phyloP scores from a whole-genome alignment of 257 asterid species.

The Nicotiana otophora region DNA sequence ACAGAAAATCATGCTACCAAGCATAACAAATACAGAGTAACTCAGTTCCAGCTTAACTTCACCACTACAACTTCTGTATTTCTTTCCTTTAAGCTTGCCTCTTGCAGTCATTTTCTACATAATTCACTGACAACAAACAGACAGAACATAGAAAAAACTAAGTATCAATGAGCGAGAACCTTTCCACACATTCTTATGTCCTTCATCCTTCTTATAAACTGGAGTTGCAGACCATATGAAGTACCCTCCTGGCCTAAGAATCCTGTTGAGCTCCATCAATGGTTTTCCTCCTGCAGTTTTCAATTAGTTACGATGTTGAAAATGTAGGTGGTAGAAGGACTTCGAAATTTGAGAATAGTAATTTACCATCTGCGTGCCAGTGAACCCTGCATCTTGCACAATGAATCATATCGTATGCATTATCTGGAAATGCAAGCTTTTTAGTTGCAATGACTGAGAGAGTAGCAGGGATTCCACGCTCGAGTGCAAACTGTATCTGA shows the following conservation, averaged over 20 bases:
- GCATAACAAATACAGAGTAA: not conserved
- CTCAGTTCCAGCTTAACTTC: not conserved
- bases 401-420: constrained; percentile 75
- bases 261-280: constrained; percentile 79
- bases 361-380: constrained; percentile 88
- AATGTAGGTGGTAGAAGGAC: constrained; percentile 11
- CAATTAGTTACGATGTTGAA: constrained; percentile 5
- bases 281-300: constrained; percentile 78
- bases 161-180: constrained; percentile 34
- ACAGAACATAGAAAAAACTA: not conserved
- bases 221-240: constrained; percentile 98
- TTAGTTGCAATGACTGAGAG: constrained; percentile 90
- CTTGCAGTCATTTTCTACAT: not conserved
- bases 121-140: not conserved
- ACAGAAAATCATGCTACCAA: constrained; percentile 1
- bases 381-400: constrained; percentile 98
- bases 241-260: constrained; percentile 96
- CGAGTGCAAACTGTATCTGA: constrained; percentile 96
- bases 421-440: constrained; percentile 74
- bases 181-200: constrained; percentile 67
- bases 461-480: constrained; percentile 87
- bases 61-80: not conserved
- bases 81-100: not conserved
- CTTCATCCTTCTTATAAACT: constrained; percentile 65
- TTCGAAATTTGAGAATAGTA: constrained; percentile 11